Percentiles rank a stretch among this genome's conserved stretches.
Evolutionary conservation across 768 basidiomycete genomes (phyloP).

Genomic region (Podaxis mareebaensis): DNA sequence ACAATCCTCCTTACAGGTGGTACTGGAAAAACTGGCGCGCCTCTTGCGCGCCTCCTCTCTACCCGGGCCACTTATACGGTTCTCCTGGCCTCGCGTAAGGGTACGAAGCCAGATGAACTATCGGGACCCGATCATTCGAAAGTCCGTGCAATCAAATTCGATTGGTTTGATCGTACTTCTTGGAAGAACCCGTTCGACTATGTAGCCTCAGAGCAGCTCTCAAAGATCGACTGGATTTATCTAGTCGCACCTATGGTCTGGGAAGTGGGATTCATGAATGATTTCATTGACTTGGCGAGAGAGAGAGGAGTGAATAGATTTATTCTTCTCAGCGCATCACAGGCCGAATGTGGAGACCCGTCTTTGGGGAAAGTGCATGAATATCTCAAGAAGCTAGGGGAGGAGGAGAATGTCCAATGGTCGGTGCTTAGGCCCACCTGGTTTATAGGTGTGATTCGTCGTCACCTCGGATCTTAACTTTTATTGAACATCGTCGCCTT

Average conservation of each 20-base stretch:
- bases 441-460: slow-evolving; percentile 32
- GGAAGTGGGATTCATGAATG: slow-evolving; percentile 6
- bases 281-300: slow-evolving; percentile 31
- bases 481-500: neutral
- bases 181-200: slow-evolving; percentile 16
- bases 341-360: slow-evolving; percentile 8
- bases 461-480: neutral
- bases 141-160: slow-evolving; percentile 32
- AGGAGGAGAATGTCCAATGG: slow-evolving; percentile 32
- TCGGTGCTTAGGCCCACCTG: slow-evolving; percentile 36
- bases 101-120: slow-evolving; percentile 8
- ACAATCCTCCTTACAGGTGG: slow-evolving; percentile 38
- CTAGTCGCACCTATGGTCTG: slow-evolving; percentile 26
- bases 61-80: slow-evolving; percentile 25
- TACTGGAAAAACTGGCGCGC: slow-evolving; percentile 33
- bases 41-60: slow-evolving; percentile 27
- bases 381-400: slow-evolving; percentile 30
- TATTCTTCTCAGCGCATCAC: slow-evolving; percentile 27
- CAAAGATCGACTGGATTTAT: slow-evolving; percentile 31
- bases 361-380: slow-evolving; percentile 32
- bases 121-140: slow-evolving; percentile 3
- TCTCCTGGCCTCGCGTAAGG: slow-evolving; percentile 32
- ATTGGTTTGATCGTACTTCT: slow-evolving; percentile 35
- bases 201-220: neutral
- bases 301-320: slow-evolving; percentile 29